Evolutionary conservation across 192 early-diverging fungal species (phyloP).

Genomic region (Coemansia sp.): DNA sequence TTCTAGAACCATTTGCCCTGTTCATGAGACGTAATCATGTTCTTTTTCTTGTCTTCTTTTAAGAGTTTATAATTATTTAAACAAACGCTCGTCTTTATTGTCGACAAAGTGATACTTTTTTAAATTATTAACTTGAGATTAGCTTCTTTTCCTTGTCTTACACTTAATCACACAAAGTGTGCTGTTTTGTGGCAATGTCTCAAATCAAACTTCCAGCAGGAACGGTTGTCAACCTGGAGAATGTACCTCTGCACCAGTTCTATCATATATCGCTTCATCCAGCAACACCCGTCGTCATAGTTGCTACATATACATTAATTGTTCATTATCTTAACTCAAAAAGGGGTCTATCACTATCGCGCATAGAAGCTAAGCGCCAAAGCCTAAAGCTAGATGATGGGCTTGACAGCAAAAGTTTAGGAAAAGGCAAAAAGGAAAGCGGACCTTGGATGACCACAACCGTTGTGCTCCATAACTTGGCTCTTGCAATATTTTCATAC

Average conservation of each 20-base stretch:
- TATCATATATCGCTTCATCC: conserved; percentile 71
- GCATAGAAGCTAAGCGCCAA: conserved; percentile 44
- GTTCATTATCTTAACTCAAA: conserved; percentile 42
- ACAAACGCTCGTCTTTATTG: background rate
- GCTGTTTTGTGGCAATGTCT: conserved; percentile 19
- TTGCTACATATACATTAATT: conserved; percentile 59
- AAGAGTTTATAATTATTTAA: background rate
- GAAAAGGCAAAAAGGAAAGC: conserved; percentile 22
- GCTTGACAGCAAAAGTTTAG: conserved; percentile 1
- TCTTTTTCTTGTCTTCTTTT: background rate
- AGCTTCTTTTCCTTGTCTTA: too few relatives aligned
- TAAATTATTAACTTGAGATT: too few relatives aligned
- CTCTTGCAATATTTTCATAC: conserved; percentile 70
- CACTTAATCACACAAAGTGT: background rate
- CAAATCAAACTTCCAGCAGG: conserved; percentile 47
- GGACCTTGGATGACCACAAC: conserved; percentile 71
- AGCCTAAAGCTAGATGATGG: conserved; percentile 20
- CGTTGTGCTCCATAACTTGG: conserved; percentile 78
- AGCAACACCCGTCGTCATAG: conserved; percentile 65
- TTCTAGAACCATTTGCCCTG: background rate
- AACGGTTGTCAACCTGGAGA: conserved; percentile 54
- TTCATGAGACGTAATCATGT: background rate
- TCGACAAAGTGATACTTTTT: background rate
- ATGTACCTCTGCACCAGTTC: conserved; percentile 70
- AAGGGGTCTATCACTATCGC: conserved; percentile 32